These are phyloP conservation scores for Epichloe sibirici DNA, from an alignment of 2,329 filamentous ascomycete species.

Conservation along the genomic window DNA sequence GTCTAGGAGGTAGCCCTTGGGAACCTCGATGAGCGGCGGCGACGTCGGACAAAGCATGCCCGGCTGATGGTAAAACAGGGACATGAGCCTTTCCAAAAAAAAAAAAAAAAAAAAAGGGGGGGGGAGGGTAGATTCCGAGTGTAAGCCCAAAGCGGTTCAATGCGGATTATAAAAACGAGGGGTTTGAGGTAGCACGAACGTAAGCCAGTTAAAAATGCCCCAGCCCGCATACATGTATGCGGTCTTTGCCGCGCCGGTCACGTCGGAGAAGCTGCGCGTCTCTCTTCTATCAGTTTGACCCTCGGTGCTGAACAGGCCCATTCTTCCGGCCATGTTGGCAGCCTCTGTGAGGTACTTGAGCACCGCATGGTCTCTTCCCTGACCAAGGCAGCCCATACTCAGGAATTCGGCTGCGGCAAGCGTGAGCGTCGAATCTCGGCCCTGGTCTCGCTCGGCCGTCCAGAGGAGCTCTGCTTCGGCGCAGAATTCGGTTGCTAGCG, in stretches of 20 bases:
- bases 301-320: conserved; percentile 14
- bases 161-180: background rate
- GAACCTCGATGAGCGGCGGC: conserved; percentile 9
- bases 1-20: background rate
- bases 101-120: no score
- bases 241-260: conserved; percentile 8
- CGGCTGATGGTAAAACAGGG: conserved; percentile 21
- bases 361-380: conserved; percentile 18
- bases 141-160: no score
- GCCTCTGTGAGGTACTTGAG: conserved; percentile 15
- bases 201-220: conserved; percentile 21
- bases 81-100: conserved; percentile 14
- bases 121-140: background rate
- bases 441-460: conserved; percentile 9
- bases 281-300: background rate
- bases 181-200: conserved; percentile 11
- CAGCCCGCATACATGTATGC: conserved; percentile 11
- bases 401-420: conserved; percentile 20
- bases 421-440: conserved; percentile 12
- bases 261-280: background rate
- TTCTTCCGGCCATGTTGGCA: conserved; percentile 14
- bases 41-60: conserved; percentile 11
- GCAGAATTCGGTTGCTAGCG: conserved; percentile 12
- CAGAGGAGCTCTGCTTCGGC: conserved; percentile 16
- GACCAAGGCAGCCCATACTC: conserved; percentile 19